Conservation (phyloP, 208 protist genomes). For the Acanthamoeba divionensis region DNA sequence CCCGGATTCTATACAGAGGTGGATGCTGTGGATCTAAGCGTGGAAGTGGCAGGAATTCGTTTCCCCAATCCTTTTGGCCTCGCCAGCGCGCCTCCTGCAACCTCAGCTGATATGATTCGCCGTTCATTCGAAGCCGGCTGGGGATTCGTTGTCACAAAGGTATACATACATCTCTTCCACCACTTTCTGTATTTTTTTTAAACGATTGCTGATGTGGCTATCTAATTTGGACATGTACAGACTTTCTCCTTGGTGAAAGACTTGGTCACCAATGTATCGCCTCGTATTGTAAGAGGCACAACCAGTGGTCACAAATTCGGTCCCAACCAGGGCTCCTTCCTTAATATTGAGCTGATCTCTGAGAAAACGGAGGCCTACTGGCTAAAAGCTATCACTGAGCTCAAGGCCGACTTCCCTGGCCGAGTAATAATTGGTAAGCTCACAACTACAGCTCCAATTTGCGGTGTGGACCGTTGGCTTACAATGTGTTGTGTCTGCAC, state of each 20-base stretch:
- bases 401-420: conserved; percentile 87
- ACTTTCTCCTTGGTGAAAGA: conserved; percentile 87
- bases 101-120: conserved; percentile 77
- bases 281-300: conserved; percentile 80
- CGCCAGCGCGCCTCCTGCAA: conserved; percentile 81
- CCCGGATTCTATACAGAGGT: conserved; percentile 83
- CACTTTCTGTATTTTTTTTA: too few species aligned
- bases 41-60: conserved; percentile 82
- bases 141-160: conserved; percentile 89
- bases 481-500: background rate
- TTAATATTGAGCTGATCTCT: conserved; percentile 88
- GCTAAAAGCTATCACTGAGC: conserved; percentile 78
- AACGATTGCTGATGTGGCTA: too few species aligned
- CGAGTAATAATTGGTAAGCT: conserved; percentile 17
- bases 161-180: background rate
- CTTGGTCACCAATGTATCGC: conserved; percentile 84
- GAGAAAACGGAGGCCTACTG: conserved; percentile 86
- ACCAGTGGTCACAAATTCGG: conserved; percentile 75
- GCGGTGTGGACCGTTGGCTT: background rate
- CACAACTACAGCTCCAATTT: background rate
- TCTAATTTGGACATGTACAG: too few species aligned
- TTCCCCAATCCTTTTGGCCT: conserved; percentile 91
- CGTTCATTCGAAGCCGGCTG: conserved; percentile 83
- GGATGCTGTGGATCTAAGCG: conserved; percentile 83
- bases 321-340: conserved; percentile 79